A percentile compares a stretch with the other conserved stretches of the same genome.
Evolutionary conservation across 140 eudicot species (phyloP).

Genomic region (Flaveria floridana): DNA sequence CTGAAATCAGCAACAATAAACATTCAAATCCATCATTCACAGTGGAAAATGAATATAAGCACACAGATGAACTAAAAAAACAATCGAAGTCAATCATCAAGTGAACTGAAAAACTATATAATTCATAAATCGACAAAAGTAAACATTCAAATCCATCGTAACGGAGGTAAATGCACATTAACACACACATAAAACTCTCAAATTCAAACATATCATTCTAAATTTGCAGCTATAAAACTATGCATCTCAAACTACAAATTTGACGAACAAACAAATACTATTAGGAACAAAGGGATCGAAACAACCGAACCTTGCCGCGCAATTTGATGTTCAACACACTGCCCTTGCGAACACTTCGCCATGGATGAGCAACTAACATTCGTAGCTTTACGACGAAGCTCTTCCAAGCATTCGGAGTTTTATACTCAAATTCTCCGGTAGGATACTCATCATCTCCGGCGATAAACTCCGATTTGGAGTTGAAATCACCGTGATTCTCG

Average conservation of each 20-base stretch:
- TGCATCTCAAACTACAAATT: background rate
- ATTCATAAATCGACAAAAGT: background rate
- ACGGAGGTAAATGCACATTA: background rate
- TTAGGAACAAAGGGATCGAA: background rate
- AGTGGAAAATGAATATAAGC: background rate
- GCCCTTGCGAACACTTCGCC: slow-evolving; percentile 71
- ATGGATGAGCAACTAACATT: slow-evolving; percentile 47
- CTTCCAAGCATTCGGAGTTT: slow-evolving; percentile 49
- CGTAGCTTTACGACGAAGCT: slow-evolving; percentile 60
- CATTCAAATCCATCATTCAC: background rate
- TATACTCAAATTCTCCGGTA: slow-evolving; percentile 67
- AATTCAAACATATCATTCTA: too few relatives aligned
- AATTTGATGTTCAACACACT: slow-evolving; percentile 71
- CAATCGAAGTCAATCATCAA: background rate
- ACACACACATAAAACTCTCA: too few relatives aligned
- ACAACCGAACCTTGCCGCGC: slow-evolving; percentile 73
- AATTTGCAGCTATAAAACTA: background rate
- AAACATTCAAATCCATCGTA: background rate
- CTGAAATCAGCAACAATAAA: background rate
- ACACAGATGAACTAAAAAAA: too few relatives aligned
- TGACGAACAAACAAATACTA: background rate
- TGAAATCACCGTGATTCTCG: slow-evolving; percentile 3
- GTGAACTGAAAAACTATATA: background rate
- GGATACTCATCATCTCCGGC: slow-evolving; percentile 47
- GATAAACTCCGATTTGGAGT: slow-evolving; percentile 8